Base-by-base conservation (phyloP, 2,329 filamentous ascomycete species). In the Ascochyta rabiei region DNA sequence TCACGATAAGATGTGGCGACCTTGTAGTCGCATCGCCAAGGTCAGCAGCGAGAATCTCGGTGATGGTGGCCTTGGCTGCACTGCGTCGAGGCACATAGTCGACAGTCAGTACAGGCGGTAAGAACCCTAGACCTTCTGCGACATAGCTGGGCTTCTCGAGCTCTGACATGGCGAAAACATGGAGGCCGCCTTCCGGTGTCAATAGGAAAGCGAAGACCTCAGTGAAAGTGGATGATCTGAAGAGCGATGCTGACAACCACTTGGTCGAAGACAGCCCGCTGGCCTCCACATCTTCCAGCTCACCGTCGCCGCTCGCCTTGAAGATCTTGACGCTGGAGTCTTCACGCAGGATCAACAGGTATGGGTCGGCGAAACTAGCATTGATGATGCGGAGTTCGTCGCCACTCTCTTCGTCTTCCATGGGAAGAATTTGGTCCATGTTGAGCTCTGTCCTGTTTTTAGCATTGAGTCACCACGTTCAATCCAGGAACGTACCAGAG, bases 371-470 rank as follows among this genome's bases (percentile, higher is more conserved):
- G 65, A 98, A 93, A 70, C 90, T 96, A 33, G 90, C 89, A 67
- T 86, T 89, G 40, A 92, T 79, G 37, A 95, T 88, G 48, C 88
- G 84, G 4, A 91, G 88, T 66, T 96, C 91, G 18, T 85, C 87
- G 12, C 89, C 92, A 0, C 88, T 93, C 61, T 95, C 67, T 44
- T 72, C 95, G 66, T 98, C 95, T 58, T 91, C 85, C 84, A 98
- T 91, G 0, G 93, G 91, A 44, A 97, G 83, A 49, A 99, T 98
- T 69, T 98, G 93, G 40, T 88, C 88, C 48, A 99, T 82, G 10
- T 89, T 90, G 55, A 99, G 84, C 73, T 96, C 91, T 91, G 33
- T 2, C 15, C 2, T 10, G 1, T 4, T 39, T 18, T 50, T n/a
- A 55, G 26, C 12, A 6, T 7, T 10, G 23, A 2, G 16, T 9